A percentile compares a stretch with the other conserved stretches of the same genome.
Conservation (phyloP, 2,329 filamentous ascomycete species). For the Aspergillus carbonarius region DNA sequence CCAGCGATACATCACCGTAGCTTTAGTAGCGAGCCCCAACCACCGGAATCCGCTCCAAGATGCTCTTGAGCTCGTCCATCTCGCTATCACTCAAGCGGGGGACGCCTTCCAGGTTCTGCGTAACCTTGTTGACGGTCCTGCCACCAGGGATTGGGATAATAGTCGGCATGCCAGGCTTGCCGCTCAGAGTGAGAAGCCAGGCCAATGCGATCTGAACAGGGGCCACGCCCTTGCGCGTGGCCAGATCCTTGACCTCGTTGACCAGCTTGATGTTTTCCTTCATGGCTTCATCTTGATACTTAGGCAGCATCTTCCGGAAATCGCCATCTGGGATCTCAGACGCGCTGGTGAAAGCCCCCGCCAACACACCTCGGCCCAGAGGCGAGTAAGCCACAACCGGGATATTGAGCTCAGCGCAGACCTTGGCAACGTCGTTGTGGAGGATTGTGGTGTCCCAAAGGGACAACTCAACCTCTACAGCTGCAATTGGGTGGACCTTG, state of each 20-base stretch:
- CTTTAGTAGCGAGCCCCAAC: conserved; percentile 29
- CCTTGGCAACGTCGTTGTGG: conserved; percentile 56
- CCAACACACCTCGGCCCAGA: conserved; percentile 57
- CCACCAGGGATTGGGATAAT: conserved; percentile 40
- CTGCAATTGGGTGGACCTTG: conserved; percentile 55
- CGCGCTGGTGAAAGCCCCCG: conserved; percentile 48
- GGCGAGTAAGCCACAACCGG: conserved; percentile 62
- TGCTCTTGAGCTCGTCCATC: conserved; percentile 52
- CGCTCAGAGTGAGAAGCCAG: conserved; percentile 49
- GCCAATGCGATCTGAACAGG: conserved; percentile 50
- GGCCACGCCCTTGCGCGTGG: conserved; percentile 44
- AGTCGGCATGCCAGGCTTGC: conserved; percentile 44
- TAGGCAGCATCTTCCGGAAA: conserved; percentile 44
- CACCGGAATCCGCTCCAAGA: conserved; percentile 49
- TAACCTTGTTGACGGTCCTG: conserved; percentile 37
- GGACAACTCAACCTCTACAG: conserved; percentile 62
- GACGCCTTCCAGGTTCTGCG: conserved; percentile 34
- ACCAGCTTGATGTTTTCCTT: conserved; percentile 52
- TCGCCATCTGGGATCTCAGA: conserved; percentile 52
- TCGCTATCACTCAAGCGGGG: conserved; percentile 35
- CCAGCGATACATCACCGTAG: neutral
- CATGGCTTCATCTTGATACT: conserved; percentile 54
- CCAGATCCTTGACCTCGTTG: conserved; percentile 46
- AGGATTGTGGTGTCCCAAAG: conserved; percentile 59
- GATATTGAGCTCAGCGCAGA: conserved; percentile 58